Evolutionary conservation across 2,329 filamentous ascomycete species (phyloP).

Genomic region (Botrytis tulipae): DNA sequence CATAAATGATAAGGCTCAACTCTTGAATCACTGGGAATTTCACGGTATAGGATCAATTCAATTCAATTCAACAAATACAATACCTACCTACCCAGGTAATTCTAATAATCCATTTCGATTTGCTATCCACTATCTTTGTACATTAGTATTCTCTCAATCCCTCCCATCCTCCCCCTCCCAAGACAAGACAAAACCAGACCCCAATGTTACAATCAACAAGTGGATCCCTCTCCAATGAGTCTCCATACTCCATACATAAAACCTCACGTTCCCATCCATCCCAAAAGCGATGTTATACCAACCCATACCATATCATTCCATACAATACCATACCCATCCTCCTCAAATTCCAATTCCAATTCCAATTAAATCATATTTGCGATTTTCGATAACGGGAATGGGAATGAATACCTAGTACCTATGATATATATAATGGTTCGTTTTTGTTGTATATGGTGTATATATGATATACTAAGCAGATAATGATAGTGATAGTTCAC

Average conservation of each 20-base stretch:
- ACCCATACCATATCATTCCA: neutral
- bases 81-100: too few species aligned
- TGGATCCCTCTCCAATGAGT: neutral
- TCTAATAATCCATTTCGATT: neutral
- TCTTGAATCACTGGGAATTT: neutral
- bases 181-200: too few species aligned
- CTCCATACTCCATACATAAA: neutral
- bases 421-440: too few species aligned
- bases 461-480: too few species aligned
- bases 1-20: neutral
- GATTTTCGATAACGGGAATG: too few species aligned
- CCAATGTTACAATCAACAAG: neutral
- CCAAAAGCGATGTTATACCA: neutral
- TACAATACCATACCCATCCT: neutral
- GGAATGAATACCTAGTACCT: too few species aligned
- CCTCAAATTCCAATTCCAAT: neutral
- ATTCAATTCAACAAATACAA: neutral
- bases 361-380: too few species aligned
- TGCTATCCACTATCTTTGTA: neutral
- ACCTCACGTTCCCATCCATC: neutral
- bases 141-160: neutral
- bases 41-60: neutral
- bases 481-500: too few species aligned
- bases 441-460: too few species aligned
- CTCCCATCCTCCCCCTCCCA: too few species aligned